These are phyloP conservation scores for Pichia sp. DNA, from an alignment of 1,139 yeast species.

Conservation along the genomic window DNA sequence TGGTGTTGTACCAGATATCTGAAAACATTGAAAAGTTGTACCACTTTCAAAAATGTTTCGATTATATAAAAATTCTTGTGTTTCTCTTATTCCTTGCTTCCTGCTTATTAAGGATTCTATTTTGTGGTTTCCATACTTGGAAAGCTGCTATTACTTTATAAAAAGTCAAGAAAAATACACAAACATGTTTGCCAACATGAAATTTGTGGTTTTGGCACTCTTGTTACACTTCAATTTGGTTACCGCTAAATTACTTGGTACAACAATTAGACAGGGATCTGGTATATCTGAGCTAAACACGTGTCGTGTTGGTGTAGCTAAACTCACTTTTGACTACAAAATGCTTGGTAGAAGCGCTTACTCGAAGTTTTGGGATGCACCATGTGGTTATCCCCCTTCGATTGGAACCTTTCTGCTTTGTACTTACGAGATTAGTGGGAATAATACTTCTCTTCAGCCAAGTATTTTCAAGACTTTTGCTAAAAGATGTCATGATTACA, in stretches of 20 bases:
- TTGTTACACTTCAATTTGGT: not conserved
- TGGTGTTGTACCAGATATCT: not conserved
- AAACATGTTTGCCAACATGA: not conserved
- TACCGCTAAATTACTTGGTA: not conserved
- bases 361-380: conserved; percentile 13
- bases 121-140: not conserved
- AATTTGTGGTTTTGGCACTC: not conserved
- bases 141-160: not conserved
- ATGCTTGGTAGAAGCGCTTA: conserved; percentile 1
- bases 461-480: conserved; percentile 17
- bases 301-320: not conserved
- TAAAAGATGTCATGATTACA: not conserved
- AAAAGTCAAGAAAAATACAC: not conserved
- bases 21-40: not conserved
- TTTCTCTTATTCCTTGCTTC: not conserved
- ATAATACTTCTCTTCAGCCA: conserved; percentile 7
- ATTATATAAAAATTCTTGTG: not conserved
- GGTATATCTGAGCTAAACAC: not conserved
- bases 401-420: conserved; percentile 29
- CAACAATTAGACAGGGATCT: not conserved
- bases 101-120: not conserved
- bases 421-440: conserved; percentile 17
- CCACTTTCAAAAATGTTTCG: not conserved
- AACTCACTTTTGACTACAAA: conserved; percentile 11
- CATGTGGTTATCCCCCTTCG: conserved; percentile 25